These are phyloP conservation scores for Platanus orientalis DNA, from an alignment of 164 flowering plant genomes.

Conservation along the genomic window DNA sequence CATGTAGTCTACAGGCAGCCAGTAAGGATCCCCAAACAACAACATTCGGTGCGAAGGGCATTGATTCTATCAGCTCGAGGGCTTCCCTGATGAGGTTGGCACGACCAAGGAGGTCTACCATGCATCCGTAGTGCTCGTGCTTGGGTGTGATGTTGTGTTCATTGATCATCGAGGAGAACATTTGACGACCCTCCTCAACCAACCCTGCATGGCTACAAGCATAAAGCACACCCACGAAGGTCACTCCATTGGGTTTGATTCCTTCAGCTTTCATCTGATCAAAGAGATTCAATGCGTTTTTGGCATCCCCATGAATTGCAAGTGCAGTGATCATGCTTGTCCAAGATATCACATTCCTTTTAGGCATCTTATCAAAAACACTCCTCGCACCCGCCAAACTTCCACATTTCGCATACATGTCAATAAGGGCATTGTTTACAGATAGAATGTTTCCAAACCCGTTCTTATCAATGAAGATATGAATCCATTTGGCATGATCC, in stretches of 20 bases:
- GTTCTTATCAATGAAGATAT: constrained; percentile 33
- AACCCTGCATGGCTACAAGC: constrained; percentile 88
- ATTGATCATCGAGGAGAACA: constrained; percentile 55
- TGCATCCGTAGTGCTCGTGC: constrained; percentile 74
- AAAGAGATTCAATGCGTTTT: constrained; percentile 47
- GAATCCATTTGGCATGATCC: constrained; percentile 58
- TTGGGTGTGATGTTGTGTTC: constrained; percentile 51
- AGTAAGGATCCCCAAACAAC: constrained; percentile 74
- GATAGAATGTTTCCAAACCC: constrained; percentile 46
- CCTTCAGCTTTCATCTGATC: constrained; percentile 48
- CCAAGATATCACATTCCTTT: constrained; percentile 76
- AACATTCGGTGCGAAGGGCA: constrained; percentile 71
- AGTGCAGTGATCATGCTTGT: constrained; percentile 62
- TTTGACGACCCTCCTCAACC: constrained; percentile 49
- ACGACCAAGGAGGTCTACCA: constrained; percentile 78
- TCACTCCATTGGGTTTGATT: constrained; percentile 58
- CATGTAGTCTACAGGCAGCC: constrained; percentile 62
- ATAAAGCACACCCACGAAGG: constrained; percentile 65
- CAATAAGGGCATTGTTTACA: constrained; percentile 70
- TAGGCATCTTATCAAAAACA: constrained; percentile 52
- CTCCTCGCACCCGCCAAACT: constrained; percentile 43
- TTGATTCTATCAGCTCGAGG: constrained; percentile 52
- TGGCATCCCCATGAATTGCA: constrained; percentile 67
- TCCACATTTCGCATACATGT: constrained; percentile 91
- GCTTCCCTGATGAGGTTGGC: constrained; percentile 64